Evolutionary conservation across 352 stramenopile species (phyloP).

Genomic region (Phytophthora hibernalis): DNA sequence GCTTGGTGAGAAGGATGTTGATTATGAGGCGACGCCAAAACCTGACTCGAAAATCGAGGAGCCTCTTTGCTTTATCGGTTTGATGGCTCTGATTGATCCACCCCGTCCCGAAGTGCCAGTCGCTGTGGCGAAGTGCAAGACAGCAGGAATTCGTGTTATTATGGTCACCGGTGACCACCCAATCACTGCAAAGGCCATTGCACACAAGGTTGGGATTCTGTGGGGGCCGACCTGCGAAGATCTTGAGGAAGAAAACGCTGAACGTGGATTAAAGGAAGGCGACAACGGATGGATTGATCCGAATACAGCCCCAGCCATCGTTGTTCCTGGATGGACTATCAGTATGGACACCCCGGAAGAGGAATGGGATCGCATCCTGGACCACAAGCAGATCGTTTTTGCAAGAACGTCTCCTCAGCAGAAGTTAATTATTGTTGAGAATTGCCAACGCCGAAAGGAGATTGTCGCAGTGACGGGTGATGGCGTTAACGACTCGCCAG

Average conservation of each 20-base stretch:
- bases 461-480: slow-evolving; percentile 97
- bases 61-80: slow-evolving; percentile 91
- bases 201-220: slow-evolving; percentile 94
- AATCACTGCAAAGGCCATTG: slow-evolving; percentile 94
- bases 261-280: slow-evolving; percentile 58
- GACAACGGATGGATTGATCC: slow-evolving; percentile 83
- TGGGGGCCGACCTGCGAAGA: slow-evolving; percentile 88
- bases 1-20: slow-evolving; percentile 84
- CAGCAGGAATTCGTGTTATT: slow-evolving; percentile 93
- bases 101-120: slow-evolving; percentile 89
- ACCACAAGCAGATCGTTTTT: slow-evolving; percentile 94
- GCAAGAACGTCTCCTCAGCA: slow-evolving; percentile 95
- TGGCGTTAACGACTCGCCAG: slow-evolving; percentile 98
- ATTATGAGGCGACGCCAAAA: slow-evolving; percentile 75
- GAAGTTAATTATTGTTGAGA: slow-evolving; percentile 96
- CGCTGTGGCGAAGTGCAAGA: slow-evolving; percentile 93
- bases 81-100: slow-evolving; percentile 97
- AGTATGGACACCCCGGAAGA: slow-evolving; percentile 73
- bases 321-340: slow-evolving; percentile 89
- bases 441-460: slow-evolving; percentile 83
- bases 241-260: slow-evolving; percentile 81
- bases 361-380: slow-evolving; percentile 89
- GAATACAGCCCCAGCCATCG: slow-evolving; percentile 73
- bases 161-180: slow-evolving; percentile 96
- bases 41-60: slow-evolving; percentile 80